Conservation (phyloP, 2,329 filamentous ascomycete genomes). For the Penicillium palitans region DNA sequence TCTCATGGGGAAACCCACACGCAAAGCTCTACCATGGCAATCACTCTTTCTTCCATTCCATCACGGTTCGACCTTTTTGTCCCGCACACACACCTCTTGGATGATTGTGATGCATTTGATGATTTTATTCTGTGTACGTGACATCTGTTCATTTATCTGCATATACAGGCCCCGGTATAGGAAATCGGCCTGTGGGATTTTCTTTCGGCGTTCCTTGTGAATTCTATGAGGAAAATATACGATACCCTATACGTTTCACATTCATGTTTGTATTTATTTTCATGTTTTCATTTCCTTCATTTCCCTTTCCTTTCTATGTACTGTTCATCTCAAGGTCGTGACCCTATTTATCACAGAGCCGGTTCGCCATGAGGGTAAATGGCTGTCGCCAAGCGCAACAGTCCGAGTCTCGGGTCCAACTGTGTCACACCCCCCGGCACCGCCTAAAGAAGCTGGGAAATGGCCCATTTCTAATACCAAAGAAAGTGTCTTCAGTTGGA, state of each 20-base stretch:
- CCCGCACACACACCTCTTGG: neutral
- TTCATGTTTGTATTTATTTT: neutral
- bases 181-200: conserved; percentile 1
- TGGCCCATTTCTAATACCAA: too few species aligned
- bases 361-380: too few species aligned
- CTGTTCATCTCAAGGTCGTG: neutral
- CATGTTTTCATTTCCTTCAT: neutral
- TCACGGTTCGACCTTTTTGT: too few species aligned
- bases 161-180: neutral
- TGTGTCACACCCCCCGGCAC: too few species aligned
- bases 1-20: neutral
- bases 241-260: conserved; percentile 2
- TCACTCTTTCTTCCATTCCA: neutral
- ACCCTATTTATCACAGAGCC: too few species aligned
- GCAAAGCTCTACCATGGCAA: neutral
- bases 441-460: too few species aligned
- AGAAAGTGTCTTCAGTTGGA: too few species aligned
- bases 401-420: too few species aligned
- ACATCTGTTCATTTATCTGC: neutral
- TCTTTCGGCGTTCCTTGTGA: conserved; percentile 6
- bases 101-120: neutral
- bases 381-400: too few species aligned
- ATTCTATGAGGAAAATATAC: conserved; percentile 1
- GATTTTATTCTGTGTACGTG: neutral
- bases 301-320: neutral